Percentiles rank a stretch among this genome's conserved stretches.
phyloP scores from a whole-genome alignment of 2,329 filamentous ascomycete species.

The Gremmenia infestans region DNA sequence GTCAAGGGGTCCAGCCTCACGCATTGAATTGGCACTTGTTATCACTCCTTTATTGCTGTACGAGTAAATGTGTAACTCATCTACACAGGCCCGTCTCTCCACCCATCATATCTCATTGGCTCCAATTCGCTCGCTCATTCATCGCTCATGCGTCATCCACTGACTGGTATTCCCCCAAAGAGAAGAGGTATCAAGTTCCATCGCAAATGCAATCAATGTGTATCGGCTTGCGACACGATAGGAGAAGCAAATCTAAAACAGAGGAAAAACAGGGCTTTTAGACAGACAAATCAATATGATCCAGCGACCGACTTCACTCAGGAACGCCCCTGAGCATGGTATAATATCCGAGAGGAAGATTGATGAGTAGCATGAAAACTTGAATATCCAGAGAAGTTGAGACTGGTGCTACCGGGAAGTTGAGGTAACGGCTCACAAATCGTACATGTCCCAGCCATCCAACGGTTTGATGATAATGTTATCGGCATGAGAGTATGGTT shows the following conservation, averaged over 20 bases:
- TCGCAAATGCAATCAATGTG: slow-evolving; percentile 23
- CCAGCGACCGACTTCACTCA: slow-evolving; percentile 22
- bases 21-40: not conserved
- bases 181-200: slow-evolving; percentile 20
- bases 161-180: slow-evolving; percentile 11
- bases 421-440: slow-evolving; percentile 39
- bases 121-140: not conserved
- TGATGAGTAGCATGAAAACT: slow-evolving; percentile 14
- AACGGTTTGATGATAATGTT: slow-evolving; percentile 32
- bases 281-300: slow-evolving; percentile 24
- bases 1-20: not conserved
- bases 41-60: slow-evolving; percentile 1
- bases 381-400: slow-evolving; percentile 21
- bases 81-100: slow-evolving; percentile 18
- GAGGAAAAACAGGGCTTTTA: slow-evolving; percentile 24
- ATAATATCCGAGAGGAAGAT: slow-evolving; percentile 16
- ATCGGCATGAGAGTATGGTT: slow-evolving; percentile 14
- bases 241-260: slow-evolving; percentile 27
- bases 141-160: slow-evolving; percentile 7
- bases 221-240: slow-evolving; percentile 23
- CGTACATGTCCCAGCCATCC: slow-evolving; percentile 65
- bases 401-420: slow-evolving; percentile 1
- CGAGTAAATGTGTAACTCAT: slow-evolving; percentile 1
- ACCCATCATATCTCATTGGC: slow-evolving; percentile 6
- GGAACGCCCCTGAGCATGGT: slow-evolving; percentile 16